Base-by-base conservation (phyloP, 768 basidiomycete species). In the Mycena maculata region DNA sequence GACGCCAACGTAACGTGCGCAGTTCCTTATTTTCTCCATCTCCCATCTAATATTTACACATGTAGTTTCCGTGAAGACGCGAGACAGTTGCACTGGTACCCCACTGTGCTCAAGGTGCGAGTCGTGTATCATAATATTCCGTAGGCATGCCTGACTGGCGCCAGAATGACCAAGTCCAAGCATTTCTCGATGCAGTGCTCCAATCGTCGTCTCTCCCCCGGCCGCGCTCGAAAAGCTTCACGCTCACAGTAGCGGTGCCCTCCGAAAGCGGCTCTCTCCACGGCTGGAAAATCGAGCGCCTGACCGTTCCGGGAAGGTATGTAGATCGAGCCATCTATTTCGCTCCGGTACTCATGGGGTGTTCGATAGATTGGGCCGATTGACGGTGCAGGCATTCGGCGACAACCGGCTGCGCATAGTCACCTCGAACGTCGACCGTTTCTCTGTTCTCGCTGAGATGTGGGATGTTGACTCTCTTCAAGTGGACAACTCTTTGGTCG, bases 161-260 rank as follows among this genome's bases (percentile, higher is more conserved):
- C 31, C 42, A 71, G 69, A 91, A 88, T 65, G 74, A 82, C 13
- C 76, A 78, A 22, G 90, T 92, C 2, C 79, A 85, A 57, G 68
- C 71, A 0, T 95, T 94, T 75, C 66, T 95, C 50, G 81, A 87
- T 31, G 65, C 75, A 0, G 65, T 75, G 16, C 60, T 74, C 45
- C 45, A 71, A 20, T 33, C 54, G 44, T 36, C 63, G 67, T 52
- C 70, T 73, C 36, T 57, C 18, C 33, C 30, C 47, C 57, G 30
- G 47, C 56, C 20, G 27, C 68, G 54, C 23, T 72, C 70, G 45
- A 60, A 72, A 22, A 72, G 73, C 3, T 95, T 94, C 75, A 93
- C 91, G 2, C 77, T 96, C 60, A 96, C 93, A 0, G 88, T 91
- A 7, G 85, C 89, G 1, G 82, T 85, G 33, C 93, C 95, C 0